Evolutionary conservation across 768 basidiomycete genomes (phyloP).

Genomic region (Lactarius psammicola): DNA sequence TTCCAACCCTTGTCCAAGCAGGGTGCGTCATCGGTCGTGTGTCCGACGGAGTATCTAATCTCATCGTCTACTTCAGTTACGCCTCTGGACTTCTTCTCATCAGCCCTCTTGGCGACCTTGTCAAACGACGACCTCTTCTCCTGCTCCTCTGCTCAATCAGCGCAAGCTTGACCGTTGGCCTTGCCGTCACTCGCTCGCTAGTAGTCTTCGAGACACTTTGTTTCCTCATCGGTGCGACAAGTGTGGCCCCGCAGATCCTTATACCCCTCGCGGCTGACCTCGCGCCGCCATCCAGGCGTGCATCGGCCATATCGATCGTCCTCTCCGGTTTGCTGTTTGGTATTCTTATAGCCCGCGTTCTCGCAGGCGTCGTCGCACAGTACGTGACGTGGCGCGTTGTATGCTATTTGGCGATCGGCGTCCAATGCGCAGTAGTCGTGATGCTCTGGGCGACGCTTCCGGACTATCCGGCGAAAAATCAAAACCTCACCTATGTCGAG

Average conservation of each 20-base stretch:
- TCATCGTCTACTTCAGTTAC: conserved; percentile 28
- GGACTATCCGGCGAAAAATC: conserved; percentile 25
- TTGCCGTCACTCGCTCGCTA: conserved; percentile 60
- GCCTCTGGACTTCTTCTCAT: conserved; percentile 56
- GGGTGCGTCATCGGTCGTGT: conserved; percentile 38
- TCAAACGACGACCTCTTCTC: conserved; percentile 70
- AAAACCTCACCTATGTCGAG: conserved; percentile 34
- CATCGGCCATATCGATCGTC: conserved; percentile 73
- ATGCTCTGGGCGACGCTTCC: conserved; percentile 23
- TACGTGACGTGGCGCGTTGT: conserved; percentile 43
- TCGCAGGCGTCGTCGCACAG: conserved; percentile 43
- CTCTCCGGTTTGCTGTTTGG: conserved; percentile 66
- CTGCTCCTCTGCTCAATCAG: conserved; percentile 49
- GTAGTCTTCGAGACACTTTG: conserved; percentile 62
- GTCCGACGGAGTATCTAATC: neutral
- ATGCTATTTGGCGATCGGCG: conserved; percentile 44
- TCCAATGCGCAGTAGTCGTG: conserved; percentile 19
- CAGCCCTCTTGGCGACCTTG: conserved; percentile 79
- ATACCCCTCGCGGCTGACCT: conserved; percentile 81
- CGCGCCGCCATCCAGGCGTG: conserved; percentile 69
- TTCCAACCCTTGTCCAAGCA: conserved; percentile 66
- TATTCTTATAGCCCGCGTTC: conserved; percentile 68
- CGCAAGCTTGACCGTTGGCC: conserved; percentile 63
- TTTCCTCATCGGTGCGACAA: conserved; percentile 67
- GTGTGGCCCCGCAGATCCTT: conserved; percentile 74